phyloP scores from a whole-genome alignment of 2,329 filamentous ascomycete species.

The Didymella sp. region DNA sequence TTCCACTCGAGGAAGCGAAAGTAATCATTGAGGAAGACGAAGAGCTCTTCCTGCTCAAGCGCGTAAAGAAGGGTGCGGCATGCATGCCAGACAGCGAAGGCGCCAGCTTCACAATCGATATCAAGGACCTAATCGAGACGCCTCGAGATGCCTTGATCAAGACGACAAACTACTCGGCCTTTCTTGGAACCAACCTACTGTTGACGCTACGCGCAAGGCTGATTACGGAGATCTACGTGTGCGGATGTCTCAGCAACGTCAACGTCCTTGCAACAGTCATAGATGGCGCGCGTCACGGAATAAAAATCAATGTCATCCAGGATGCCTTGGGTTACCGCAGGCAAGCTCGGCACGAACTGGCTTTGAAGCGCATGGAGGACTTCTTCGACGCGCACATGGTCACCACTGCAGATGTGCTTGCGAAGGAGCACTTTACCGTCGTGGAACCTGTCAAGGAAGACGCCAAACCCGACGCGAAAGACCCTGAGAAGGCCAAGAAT shows the following conservation, averaged over 20 bases:
- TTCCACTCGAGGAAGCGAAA: slow-evolving; percentile 38
- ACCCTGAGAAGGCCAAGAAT: slow-evolving; percentile 12
- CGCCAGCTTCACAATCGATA: slow-evolving; percentile 58
- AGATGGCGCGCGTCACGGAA: slow-evolving; percentile 86
- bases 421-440: slow-evolving; percentile 31
- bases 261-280: slow-evolving; percentile 91
- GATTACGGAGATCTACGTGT: slow-evolving; percentile 87
- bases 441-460: slow-evolving; percentile 18
- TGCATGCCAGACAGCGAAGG: slow-evolving; percentile 55
- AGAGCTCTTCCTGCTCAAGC: slow-evolving; percentile 55
- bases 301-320: slow-evolving; percentile 83
- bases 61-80: slow-evolving; percentile 49
- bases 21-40: slow-evolving; percentile 51
- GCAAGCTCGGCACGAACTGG: slow-evolving; percentile 71
- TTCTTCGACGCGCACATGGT: slow-evolving; percentile 76
- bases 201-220: slow-evolving; percentile 82
- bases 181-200: slow-evolving; percentile 76
- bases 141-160: slow-evolving; percentile 62
- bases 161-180: slow-evolving; percentile 89
- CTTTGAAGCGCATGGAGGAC: slow-evolving; percentile 73
- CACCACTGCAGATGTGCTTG: slow-evolving; percentile 65
- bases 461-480: background rate
- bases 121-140: slow-evolving; percentile 58
- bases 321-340: slow-evolving; percentile 87
- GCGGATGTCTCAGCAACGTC: slow-evolving; percentile 84